Evolutionary conservation across 2,329 filamentous ascomycete species (phyloP), one percentile per base, ranked within the genome.

Genomic region (Ophiosphaerella korrae): DNA sequence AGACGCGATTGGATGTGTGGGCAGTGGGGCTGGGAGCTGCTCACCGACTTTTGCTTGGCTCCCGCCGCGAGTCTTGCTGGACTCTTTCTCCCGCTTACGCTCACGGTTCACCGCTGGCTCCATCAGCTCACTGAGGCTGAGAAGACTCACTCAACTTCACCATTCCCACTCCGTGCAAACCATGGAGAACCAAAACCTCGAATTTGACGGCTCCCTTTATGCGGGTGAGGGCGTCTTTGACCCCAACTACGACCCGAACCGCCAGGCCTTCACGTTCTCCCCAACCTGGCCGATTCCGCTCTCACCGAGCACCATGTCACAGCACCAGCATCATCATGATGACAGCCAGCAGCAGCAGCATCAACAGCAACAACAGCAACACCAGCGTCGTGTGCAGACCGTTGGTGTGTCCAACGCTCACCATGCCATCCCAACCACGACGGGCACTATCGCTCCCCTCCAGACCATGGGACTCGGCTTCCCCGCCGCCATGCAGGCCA

Each of bases 141-240:
- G 26, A 29, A 29, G 26, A 60, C 53, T 57, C 50, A 48, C 62
- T 64, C 60, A 55, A 60, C 52, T 39, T 52, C 55, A 57, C 55
- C 54, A 57, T 60, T 53, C 56, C 38, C 44, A 37, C 60, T 54
- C 60, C 55, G 58, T 58, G 54, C 55, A 46, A 60, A 65, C 51
- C 63, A 79, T 79, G 77, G 76, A 79, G 59, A 70, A 75, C 66
- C 63, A 63, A 50, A 71, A 75, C 64, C 62, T 73, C 58, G 64
- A 70, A 57, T 60, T 75, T 53, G 74, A 76, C 58, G 58, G 60
- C 55, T 50, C 63, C 57, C 57, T 66, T 42, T 66, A 65, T 53
- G 65, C 61, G 59, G 63, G 75, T 45, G 72, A 77, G 63, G 73
- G 58, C 42, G 55, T 67, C 59, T 77, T 75, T 56, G 74, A 72